Conservation (phyloP, 163 green algal genomes). For the Volvox carteri region DNA sequence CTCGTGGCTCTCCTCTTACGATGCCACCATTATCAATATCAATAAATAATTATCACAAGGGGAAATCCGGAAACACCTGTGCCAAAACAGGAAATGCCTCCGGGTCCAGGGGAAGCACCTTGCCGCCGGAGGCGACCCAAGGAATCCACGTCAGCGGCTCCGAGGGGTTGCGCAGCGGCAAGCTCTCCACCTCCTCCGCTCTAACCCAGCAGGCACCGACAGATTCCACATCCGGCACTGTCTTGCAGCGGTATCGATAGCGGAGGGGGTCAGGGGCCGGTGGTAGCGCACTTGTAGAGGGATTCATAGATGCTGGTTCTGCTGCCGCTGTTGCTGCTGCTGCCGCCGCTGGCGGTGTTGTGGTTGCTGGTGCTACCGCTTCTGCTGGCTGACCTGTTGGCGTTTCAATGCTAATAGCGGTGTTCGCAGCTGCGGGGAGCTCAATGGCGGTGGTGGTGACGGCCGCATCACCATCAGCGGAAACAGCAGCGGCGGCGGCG, state of each 20-base stretch:
- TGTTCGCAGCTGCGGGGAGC: background rate
- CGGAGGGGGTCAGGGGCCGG: background rate
- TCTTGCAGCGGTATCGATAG: constrained; percentile 33
- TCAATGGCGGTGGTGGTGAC: background rate
- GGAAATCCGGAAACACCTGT: constrained; percentile 21
- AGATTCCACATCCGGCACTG: constrained; percentile 41
- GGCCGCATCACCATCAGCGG: background rate
- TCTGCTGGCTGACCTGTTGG: too few relatives aligned
- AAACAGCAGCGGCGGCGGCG: background rate
- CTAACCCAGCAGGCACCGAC: constrained; percentile 37
- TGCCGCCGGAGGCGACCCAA: constrained; percentile 17
- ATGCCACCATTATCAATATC: too few relatives aligned
- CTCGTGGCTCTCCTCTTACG: too few relatives aligned
- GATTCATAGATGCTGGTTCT: background rate
- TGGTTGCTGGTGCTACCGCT: too few relatives aligned
- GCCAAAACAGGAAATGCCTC: background rate
- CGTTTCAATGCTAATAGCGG: too few relatives aligned
- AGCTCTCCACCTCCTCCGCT: background rate
- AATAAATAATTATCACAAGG: too few relatives aligned
- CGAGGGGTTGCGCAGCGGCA: constrained; percentile 26
- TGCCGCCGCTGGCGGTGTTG: too few relatives aligned
- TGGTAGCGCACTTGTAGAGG: too few relatives aligned
- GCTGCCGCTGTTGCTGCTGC: background rate
- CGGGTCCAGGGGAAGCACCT: constrained; percentile 18
- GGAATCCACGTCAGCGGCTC: constrained; percentile 54